Conservation (phyloP, 2,329 filamentous ascomycete genomes). For the Magnaporthales sp. region DNA sequence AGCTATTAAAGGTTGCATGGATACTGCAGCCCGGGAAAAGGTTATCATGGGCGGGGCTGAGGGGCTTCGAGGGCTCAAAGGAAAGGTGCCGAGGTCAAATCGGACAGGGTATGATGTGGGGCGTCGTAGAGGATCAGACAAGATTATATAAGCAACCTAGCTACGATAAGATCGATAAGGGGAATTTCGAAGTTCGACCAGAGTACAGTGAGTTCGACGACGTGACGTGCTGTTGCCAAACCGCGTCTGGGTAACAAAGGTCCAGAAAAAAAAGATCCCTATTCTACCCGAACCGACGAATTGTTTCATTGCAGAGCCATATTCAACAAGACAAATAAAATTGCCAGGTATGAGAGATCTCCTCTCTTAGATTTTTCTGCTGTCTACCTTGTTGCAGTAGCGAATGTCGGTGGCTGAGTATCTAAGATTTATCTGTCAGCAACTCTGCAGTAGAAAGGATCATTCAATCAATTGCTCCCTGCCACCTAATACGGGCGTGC, state of each 20-base stretch:
- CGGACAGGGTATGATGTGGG: not conserved
- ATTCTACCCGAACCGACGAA: not conserved
- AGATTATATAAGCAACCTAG: not conserved
- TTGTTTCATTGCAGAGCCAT: not conserved
- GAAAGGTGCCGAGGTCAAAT: slow-evolving; percentile 1
- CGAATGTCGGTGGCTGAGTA: not conserved
- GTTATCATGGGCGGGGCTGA: not conserved
- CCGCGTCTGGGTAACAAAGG: not conserved
- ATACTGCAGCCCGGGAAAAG: not conserved
- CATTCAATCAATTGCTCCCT: not conserved
- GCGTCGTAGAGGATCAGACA: not conserved
- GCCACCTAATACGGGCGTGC: not conserved
- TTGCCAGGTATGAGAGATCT: not conserved
- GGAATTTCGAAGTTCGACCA: not conserved
- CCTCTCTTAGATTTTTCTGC: not conserved
- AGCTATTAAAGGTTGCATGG: not conserved
- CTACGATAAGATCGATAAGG: not conserved
- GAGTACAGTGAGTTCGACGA: not conserved
- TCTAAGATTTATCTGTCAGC: not conserved
- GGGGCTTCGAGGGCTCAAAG: not conserved
- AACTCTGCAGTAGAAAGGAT: not conserved
- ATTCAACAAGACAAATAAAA: not conserved
- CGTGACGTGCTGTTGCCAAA: not conserved
- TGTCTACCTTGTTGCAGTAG: not conserved
- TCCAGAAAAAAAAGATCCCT: not conserved